Conservation (phyloP, 306 rosid species). For the Trifolium repens region DNA sequence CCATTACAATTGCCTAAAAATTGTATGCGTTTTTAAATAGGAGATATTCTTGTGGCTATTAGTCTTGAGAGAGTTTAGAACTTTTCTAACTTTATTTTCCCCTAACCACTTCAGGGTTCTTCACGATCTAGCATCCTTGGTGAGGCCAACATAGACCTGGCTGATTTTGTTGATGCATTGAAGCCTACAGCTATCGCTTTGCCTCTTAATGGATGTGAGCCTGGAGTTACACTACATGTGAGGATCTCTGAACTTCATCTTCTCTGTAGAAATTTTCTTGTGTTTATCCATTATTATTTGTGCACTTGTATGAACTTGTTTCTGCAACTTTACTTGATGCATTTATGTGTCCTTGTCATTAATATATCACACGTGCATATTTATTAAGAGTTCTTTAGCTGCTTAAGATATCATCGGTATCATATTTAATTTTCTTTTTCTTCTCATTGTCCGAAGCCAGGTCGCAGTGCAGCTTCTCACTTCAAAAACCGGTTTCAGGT, state of each 20-base stretch:
- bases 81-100: conserved; percentile 45
- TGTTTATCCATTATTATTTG: conserved; percentile 11
- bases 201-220: conserved; percentile 83
- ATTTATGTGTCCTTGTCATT: conserved; percentile 30
- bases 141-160: conserved; percentile 82
- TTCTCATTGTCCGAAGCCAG: conserved; percentile 67
- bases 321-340: conserved; percentile 10
- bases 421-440: conserved; percentile 38
- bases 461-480: conserved; percentile 98
- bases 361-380: conserved; percentile 23
- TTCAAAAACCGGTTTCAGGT: conserved; percentile 99
- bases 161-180: conserved; percentile 91
- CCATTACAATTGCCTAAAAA: conserved; percentile 23
- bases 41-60: conserved; percentile 15
- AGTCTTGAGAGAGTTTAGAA: conserved; percentile 38
- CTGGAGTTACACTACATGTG: conserved; percentile 86
- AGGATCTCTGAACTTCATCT: conserved; percentile 52
- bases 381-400: conserved; percentile 34
- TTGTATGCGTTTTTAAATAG: conserved; percentile 20
- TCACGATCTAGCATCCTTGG: conserved; percentile 96
- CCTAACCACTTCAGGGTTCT: conserved; percentile 75
- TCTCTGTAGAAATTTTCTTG: conserved; percentile 29
- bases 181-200: conserved; percentile 78
- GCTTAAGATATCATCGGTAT: conserved; percentile 35
- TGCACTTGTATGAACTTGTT: conserved; percentile 24